phyloP scores from a whole-genome alignment of 2,329 filamentous ascomycete genomes.

The Trichoderma breve region DNA sequence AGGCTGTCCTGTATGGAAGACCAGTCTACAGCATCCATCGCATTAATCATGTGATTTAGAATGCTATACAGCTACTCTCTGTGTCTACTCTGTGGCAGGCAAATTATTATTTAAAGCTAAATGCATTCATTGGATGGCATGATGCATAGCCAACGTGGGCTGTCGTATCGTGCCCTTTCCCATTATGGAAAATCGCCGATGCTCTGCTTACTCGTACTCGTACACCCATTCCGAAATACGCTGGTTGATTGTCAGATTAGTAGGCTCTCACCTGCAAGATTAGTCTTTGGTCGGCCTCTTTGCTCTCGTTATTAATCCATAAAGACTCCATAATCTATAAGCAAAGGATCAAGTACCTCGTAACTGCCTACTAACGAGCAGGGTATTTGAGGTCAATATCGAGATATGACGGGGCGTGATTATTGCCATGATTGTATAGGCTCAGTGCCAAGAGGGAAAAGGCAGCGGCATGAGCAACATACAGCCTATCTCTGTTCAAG shows the following conservation, averaged over 20 bases:
- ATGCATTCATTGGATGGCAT: neutral
- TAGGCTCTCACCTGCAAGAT: neutral
- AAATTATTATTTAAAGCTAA: neutral
- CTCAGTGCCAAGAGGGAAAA: neutral
- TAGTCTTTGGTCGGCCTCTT: neutral
- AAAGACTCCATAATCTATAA: neutral
- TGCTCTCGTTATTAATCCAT: neutral
- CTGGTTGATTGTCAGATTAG: neutral
- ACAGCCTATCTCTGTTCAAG: no score
- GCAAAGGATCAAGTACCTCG: neutral
- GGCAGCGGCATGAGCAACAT: no score
- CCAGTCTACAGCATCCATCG: neutral
- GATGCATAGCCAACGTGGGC: neutral
- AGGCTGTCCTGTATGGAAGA: neutral
- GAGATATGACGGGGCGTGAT: neutral
- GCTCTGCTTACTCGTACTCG: neutral
- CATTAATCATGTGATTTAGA: neutral
- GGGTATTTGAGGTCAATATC: neutral
- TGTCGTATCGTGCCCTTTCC: neutral
- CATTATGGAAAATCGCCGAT: neutral
- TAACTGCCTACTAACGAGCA: neutral
- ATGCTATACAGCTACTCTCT: neutral
- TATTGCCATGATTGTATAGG: neutral
- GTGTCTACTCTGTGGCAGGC: neutral
- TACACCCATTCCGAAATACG: neutral